Base-by-base conservation (phyloP, 1,284 basidiomycete genomes). In the Microbotryum intermedium region DNA sequence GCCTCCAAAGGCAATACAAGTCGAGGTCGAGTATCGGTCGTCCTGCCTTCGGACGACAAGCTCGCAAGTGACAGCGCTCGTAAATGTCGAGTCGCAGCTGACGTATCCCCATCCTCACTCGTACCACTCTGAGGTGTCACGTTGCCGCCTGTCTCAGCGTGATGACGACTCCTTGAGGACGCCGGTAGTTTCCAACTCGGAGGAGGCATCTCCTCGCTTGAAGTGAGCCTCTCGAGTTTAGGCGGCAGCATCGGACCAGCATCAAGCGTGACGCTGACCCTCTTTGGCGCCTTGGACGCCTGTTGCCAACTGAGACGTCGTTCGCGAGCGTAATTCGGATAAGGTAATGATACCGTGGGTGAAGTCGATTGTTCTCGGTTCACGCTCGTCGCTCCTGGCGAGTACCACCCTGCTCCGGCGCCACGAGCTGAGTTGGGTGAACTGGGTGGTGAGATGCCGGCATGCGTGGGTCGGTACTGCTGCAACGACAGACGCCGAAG, bases 171-270 rank as follows among this genome's bases (percentile, higher is more conserved):
- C 26, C 26, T 46, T 23, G 52, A 44, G 7, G 43, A 13, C 11
- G 52, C 18, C 18, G 50, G 34, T 16, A 39, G 34, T 16, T 39
- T 57, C 55, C 55, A 57, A n/a, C 26, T 30, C 16, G 55, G 55
- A 1, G 55, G 55, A 29, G 55, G 55, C 55, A 57, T 57, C 48
- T 57, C 48, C 21, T 53, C 52, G 25, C 21, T 26, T 5, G 42
- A 18, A 20, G 43, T 10, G 43, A 46, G 44, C n/a, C 52, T 21
- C 5, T 53, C 52, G 20, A 21, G 25, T 20, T 43, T 25, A 20
- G 25, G n/a, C 11, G 43, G 52, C 13, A 39, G 34, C 34, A 39
- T 39, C 6, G 16, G 34, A 39, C 18, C 34, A 8, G 43, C 20
- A 25, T n/a, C n/a, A 11, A 39, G 20, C 6, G 50, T 39, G 50